phyloP scores from a whole-genome alignment of 495 filamentous ascomycete genomes.

The Lophiotrema nucula region DNA sequence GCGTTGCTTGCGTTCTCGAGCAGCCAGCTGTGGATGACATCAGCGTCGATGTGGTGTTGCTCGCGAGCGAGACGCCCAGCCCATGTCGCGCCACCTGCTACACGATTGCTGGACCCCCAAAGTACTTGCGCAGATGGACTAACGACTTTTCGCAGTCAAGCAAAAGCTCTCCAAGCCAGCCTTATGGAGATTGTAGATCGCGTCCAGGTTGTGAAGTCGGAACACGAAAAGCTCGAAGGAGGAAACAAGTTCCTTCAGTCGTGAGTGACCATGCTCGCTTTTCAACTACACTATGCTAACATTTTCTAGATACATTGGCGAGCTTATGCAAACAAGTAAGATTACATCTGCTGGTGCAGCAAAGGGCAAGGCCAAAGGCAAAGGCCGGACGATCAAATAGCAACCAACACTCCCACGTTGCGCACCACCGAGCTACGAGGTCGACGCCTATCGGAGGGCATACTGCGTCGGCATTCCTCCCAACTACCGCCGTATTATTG shows the following conservation, averaged over 20 bases:
- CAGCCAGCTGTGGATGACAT: conserved; percentile 1
- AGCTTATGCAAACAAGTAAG: conserved; percentile 77
- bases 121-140: conserved; percentile 7
- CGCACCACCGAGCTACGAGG: background rate
- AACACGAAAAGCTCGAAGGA: conserved; percentile 90
- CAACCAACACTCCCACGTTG: conserved; percentile 1
- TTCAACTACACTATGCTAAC: conserved; percentile 21
- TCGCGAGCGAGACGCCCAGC: background rate
- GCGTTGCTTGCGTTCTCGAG: background rate
- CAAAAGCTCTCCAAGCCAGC: conserved; percentile 80
- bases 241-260: conserved; percentile 90
- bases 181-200: conserved; percentile 84
- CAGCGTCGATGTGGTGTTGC: background rate
- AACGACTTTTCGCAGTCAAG: conserved; percentile 60
- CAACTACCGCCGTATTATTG: conserved; percentile 9
- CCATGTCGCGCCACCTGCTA: background rate
- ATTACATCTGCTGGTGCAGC: conserved; percentile 60
- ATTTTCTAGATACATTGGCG: conserved; percentile 58
- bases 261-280: conserved; percentile 35
- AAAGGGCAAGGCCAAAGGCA: conserved; percentile 48
- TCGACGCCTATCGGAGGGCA: background rate
- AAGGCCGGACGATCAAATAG: conserved; percentile 32
- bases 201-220: conserved; percentile 88
- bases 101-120: background rate
- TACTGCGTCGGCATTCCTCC: conserved; percentile 13